Evolutionary conservation across 768 basidiomycete genomes (phyloP).

Genomic region (Naematelia encephala): DNA sequence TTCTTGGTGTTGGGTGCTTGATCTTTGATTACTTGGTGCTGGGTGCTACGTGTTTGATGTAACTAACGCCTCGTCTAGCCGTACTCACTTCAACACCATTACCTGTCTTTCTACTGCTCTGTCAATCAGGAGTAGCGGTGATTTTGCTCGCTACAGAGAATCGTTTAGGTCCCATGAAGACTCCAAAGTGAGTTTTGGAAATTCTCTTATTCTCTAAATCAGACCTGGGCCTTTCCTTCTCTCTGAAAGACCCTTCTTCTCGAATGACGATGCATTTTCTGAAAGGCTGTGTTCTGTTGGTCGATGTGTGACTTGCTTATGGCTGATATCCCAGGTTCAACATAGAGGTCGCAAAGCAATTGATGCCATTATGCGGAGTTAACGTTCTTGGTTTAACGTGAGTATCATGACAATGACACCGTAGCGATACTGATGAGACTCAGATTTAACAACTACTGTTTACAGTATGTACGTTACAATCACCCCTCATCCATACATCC

Average conservation of each 20-base stretch:
- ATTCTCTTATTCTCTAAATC: no score
- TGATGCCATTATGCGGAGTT: conserved; percentile 69
- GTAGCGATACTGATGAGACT: background rate
- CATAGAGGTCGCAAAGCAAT: conserved; percentile 63
- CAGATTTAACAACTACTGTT: conserved; percentile 83
- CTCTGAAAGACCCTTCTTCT: background rate
- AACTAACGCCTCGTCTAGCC: conserved; percentile 9
- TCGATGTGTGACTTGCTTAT: background rate
- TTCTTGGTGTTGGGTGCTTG: no score
- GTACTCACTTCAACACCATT: conserved; percentile 39
- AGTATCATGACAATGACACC: no score
- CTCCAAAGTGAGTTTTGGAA: conserved; percentile 27
- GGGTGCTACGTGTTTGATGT: background rate
- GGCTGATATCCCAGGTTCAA: conserved; percentile 59
- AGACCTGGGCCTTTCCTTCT: background rate
- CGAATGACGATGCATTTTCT: background rate
- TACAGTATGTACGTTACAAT: conserved; percentile 74
- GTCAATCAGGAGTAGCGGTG: conserved; percentile 35
- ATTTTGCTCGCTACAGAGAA: conserved; percentile 22
- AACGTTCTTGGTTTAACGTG: conserved; percentile 83
- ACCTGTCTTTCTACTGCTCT: conserved; percentile 37
- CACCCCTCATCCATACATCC: background rate
- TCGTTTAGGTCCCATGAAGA: conserved; percentile 30
- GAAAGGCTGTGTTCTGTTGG: background rate
- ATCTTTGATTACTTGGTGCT: no score